phyloP scores from a whole-genome alignment of 495 filamentous ascomycete species.

The Xylaria bambusicola region DNA sequence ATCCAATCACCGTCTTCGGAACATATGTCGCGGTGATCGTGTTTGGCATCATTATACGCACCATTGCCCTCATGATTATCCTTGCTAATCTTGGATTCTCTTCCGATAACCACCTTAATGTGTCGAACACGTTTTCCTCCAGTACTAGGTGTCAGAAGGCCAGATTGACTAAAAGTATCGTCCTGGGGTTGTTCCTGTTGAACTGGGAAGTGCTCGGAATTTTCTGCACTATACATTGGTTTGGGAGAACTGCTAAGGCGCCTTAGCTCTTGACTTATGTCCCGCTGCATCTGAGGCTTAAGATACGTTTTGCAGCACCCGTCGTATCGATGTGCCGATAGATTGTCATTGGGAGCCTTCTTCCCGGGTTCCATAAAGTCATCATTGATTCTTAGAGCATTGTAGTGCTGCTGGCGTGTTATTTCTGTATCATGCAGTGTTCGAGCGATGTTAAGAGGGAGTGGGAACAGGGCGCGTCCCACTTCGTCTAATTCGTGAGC shows the following conservation, averaged over 20 bases:
- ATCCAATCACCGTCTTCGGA: conserved; percentile 28
- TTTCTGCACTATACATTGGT: neutral
- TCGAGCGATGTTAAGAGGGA: neutral
- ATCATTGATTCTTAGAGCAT: conserved; percentile 20
- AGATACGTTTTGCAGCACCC: conserved; percentile 12
- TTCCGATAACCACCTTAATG: conserved; percentile 3
- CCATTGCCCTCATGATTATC: neutral
- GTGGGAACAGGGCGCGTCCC: conserved; percentile 7
- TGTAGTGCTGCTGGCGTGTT: conserved; percentile 5
- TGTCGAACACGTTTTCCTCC: neutral
- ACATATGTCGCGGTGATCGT: neutral
- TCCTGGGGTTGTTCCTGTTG: neutral
- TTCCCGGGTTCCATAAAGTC: neutral
- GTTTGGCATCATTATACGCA: neutral
- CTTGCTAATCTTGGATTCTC: neutral
- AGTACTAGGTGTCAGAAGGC: neutral
- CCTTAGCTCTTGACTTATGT: conserved; percentile 25
- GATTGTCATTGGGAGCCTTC: conserved; percentile 1
- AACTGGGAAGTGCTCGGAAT: neutral
- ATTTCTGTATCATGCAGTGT: neutral
- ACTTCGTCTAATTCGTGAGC: conserved; percentile 13
- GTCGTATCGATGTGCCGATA: conserved; percentile 8
- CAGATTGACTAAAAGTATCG: neutral
- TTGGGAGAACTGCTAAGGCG: conserved; percentile 2
- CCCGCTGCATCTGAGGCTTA: conserved; percentile 17